Base-by-base conservation (phyloP, 2,329 filamentous ascomycete species). In the Arthrobotrys conoides region DNA sequence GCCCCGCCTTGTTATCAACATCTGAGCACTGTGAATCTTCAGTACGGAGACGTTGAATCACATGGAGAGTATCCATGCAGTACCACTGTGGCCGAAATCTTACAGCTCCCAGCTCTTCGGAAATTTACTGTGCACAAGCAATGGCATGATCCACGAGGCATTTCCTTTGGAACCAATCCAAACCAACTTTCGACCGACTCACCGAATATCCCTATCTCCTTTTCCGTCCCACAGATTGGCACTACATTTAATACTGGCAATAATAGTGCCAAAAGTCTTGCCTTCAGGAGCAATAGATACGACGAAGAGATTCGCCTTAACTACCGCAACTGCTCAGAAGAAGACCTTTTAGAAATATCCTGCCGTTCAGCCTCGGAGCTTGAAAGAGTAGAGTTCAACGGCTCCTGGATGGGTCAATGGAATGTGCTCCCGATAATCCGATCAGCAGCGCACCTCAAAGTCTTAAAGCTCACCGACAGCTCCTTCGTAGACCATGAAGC, bases 331-430 rank as follows among this genome's bases (percentile, higher is more conserved):
- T 71, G 73, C 36, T 67, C 67, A 16, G 73, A 68, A 53, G 67
- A 77, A 38, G 67, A 71, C 4, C 53, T 77, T 5, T 36, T 71
- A 9, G 73, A 71, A 48, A 67, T 77, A 14, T 67, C 67, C 41
- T 71, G 48, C n/a, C 59, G 53, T n/a, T 77, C 73, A 33, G 73
- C 73, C 1, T 71, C 73, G 9, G 67, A 71, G 16, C 61, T 77
- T n/a, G 67, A 77, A 55, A 57, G 73, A n/a, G 59, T 77, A 12
- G 73, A 77, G 33, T 71, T 77, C 59, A 66, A 71, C 67, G 73
- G 73, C 10, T 71, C 73, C 3, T 77, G 73, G 73, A 67, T 77
- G 73, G 73, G 73, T 14, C 67, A 77, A 41, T 77, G 73, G 73
- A 77, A 77, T n/a, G 68, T 77, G 9, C 53, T 77, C 24, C 73